A percentile compares a stretch with the other conserved stretches of the same genome.
Evolutionary conservation across 495 filamentous ascomycete genomes (phyloP).

Genomic region (Aspergillus carlsbadensis): DNA sequence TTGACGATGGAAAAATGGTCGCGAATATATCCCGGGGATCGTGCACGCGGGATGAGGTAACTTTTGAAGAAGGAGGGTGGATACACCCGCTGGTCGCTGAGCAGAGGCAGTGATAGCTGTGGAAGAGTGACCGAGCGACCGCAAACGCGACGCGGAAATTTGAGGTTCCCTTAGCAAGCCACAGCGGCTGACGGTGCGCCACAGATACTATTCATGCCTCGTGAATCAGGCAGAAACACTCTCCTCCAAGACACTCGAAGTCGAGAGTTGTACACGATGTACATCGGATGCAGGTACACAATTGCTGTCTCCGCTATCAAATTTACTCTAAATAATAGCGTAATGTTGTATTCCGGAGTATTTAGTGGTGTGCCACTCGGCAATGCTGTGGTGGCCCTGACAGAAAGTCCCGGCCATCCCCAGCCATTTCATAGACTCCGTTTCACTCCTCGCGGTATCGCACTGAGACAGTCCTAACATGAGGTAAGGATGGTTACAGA

Average conservation of each 20-base stretch:
- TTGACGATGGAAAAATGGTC: conserved; percentile 15
- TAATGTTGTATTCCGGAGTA: too few relatives aligned
- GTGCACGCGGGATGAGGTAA: conserved; percentile 8
- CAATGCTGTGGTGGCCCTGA: too few relatives aligned
- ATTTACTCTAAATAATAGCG: too few relatives aligned
- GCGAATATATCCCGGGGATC: conserved; percentile 4
- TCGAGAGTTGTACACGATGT: too few relatives aligned
- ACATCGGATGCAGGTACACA: too few relatives aligned
- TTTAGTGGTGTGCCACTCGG: too few relatives aligned
- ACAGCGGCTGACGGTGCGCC: conserved; percentile 14
- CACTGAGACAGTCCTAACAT: neutral
- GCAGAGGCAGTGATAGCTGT: conserved; percentile 7
- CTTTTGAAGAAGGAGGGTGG: conserved; percentile 14
- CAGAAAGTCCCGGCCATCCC: neutral
- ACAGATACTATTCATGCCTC: conserved; percentile 23
- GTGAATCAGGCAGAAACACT: conserved; percentile 4
- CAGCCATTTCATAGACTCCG: neutral
- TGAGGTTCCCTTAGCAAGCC: conserved; percentile 20
- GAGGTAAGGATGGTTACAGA: neutral
- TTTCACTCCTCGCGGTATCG: neutral
- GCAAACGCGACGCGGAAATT: conserved; percentile 45
- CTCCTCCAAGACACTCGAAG: neutral
- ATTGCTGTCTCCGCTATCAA: too few relatives aligned
- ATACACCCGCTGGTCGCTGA: conserved; percentile 7
- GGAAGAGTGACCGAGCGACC: conserved; percentile 9